Base-by-base conservation (phyloP, 768 basidiomycete genomes). In the Russula virescens region DNA sequence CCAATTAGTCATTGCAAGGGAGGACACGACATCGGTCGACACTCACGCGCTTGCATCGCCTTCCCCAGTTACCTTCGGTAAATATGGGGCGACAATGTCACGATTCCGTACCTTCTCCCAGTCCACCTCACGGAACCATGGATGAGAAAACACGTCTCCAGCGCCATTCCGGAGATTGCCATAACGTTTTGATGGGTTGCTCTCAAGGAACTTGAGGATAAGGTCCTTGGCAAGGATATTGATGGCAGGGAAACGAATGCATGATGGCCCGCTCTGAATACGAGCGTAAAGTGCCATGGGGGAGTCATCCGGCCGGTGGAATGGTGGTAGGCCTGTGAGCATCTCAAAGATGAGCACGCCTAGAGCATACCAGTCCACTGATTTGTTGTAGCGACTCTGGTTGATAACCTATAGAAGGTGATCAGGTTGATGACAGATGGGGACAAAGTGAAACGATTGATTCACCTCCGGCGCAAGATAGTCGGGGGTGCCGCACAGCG, bases 301-400 rank as follows among this genome's bases (percentile, higher is more conserved):
- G 70, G 93, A 91, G 51, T 83, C 67, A 71, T 93, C 91, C 26
- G 82, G 78, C 73, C 91, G 88, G 75, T 97, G 95, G 78, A 94
- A 98, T 0, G 97, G 97, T 28, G 95, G 93, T 28, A 89, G 86
- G 9, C 97, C 97, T 0, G 91, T 94, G 48, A 99, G 82, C 95
- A 98, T 98, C 75, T 99, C 97, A 72, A 90, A 99, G 60, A 95
- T 89, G 64, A 99, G 85, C 58, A 99, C 92, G 55, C 97, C 97
- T 55, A 98, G 83, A 1, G 97, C 96, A 76, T 98, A 99, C 95
- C 95, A 99, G 71, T 99, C 97, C 2, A 98, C 96, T 61, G 87
- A 89, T 74, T 97, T 96, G 72, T 95, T 96, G 73, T 99, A 98
- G 7, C 94, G 81, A 61, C 85, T 83, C 72, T 90, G 87, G 19